These are phyloP conservation scores for Rhizopogon hawkerae DNA, from an alignment of 1,284 basidiomycete species.

Conservation along the genomic window DNA sequence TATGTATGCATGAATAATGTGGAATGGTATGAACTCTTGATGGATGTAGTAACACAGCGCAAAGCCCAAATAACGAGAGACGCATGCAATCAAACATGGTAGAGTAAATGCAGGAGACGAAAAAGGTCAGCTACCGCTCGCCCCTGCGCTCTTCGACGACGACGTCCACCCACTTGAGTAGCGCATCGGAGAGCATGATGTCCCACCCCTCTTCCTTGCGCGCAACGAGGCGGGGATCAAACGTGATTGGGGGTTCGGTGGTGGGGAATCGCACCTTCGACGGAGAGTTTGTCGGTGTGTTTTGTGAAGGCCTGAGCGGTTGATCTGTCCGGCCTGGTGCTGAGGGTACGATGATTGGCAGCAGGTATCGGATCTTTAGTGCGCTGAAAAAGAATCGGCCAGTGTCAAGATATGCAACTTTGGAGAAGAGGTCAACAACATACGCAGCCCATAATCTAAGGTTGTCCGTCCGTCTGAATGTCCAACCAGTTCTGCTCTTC, in stretches of 20 bases:
- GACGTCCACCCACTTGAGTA: constrained; percentile 59
- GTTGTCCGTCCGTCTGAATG: constrained; percentile 78
- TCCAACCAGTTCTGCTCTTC: constrained; percentile 50
- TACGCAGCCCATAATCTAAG: constrained; percentile 76
- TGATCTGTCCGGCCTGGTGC: constrained; percentile 24
- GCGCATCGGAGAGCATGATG: constrained; percentile 57
- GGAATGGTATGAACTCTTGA: neutral
- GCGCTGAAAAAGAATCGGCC: constrained; percentile 39
- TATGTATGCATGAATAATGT: neutral
- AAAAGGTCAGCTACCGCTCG: constrained; percentile 20
- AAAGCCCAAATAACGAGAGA: neutral
- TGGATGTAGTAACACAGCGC: neutral
- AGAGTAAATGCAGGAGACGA: neutral
- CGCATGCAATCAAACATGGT: neutral
- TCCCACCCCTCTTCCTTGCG: constrained; percentile 74
- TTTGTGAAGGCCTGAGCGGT: constrained; percentile 7
- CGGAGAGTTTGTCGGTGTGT: constrained; percentile 10
- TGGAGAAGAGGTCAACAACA: constrained; percentile 19
- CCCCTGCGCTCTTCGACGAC: constrained; percentile 60
- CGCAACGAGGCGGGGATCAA: constrained; percentile 69
- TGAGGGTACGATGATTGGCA: constrained; percentile 55
- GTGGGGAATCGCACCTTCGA: constrained; percentile 17
- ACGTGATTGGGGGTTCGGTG: constrained; percentile 33
- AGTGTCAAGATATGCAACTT: neutral
- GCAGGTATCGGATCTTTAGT: constrained; percentile 69